Base-by-base conservation (phyloP, 768 basidiomycete species). In the Clitopilus passeckerianus region DNA sequence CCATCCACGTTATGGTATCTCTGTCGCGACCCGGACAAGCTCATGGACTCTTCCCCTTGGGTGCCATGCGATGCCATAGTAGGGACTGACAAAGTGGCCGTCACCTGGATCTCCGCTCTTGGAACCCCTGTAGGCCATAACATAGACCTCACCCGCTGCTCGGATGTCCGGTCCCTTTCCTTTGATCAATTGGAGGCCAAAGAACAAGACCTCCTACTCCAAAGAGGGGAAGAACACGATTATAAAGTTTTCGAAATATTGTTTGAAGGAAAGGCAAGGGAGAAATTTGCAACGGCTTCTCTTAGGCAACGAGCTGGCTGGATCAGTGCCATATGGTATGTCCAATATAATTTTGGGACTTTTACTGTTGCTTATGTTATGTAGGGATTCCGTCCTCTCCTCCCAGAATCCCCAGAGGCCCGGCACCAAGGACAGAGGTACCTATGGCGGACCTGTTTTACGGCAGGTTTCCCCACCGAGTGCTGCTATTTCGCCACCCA, bases 251-350 rank as follows among this genome's bases (percentile, higher is more conserved):
- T 91, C 59, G 87, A 90, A 68, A 64, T 91, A n/a, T 55, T 80
- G 16, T 87, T 89, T 58, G 78, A 83, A 56, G 82, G 77, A 14
- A 70, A 75, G 22, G 71, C 70, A 3, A 74, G 71, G 57, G 86
- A 89, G 66, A 82, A 76, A 57, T 89, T 91, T 67, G 89, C 86
- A 0, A 84, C 82, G 1, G 68, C 74, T 9, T 84, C 84, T 20
- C 79, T 83, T 24, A 77, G 80, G 60, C 87, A 88, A 58, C 76
- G 90, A 55, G 88, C 87, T 3, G 79, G 78, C 8, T 91, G 90
- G 90, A 80, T 91, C 54, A 87, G 86, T 64, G 81, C 85, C 2
- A 83, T 91, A 53, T 91, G 90, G 90, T 89, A 68, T 34, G 34
- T 24, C 54, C 34, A 53, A 20, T 57, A 56, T 57, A 9, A 33